phyloP scores from a whole-genome alignment of 2,329 filamentous ascomycete genomes.

The Aspergillus pseudoterreus region DNA sequence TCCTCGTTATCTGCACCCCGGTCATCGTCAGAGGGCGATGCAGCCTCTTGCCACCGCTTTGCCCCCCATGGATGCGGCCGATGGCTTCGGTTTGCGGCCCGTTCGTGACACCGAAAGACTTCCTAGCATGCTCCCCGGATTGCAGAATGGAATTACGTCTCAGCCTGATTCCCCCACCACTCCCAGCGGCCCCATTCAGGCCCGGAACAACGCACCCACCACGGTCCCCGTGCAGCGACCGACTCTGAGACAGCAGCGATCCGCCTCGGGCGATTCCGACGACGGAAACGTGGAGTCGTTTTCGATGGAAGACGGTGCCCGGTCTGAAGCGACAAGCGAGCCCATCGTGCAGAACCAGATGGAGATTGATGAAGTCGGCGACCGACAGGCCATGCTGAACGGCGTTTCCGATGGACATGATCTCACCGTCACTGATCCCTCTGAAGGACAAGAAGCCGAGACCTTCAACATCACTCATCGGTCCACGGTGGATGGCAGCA shows the following conservation, averaged over 20 bases:
- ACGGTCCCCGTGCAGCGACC: conserved; percentile 66
- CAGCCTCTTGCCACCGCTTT: conserved; percentile 67
- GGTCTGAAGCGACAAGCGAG: conserved; percentile 50
- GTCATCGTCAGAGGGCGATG: conserved; percentile 52
- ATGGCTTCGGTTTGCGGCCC: conserved; percentile 70
- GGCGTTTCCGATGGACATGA: conserved; percentile 66
- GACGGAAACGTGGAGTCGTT: conserved; percentile 82
- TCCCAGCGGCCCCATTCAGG: conserved; percentile 64
- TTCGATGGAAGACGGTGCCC: conserved; percentile 65
- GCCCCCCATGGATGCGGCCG: conserved; percentile 64
- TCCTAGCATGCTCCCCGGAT: conserved; percentile 72
- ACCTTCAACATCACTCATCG: conserved; percentile 94
- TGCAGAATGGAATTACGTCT: conserved; percentile 69
- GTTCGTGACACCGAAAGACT: conserved; percentile 79
- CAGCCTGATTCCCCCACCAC: conserved; percentile 90
- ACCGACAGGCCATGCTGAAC: conserved; percentile 74
- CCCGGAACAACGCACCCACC: conserved; percentile 53
- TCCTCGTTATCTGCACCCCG: conserved; percentile 39
- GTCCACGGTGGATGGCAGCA: conserved; percentile 77
- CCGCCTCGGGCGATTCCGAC: conserved; percentile 79
- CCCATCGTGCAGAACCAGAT: conserved; percentile 75
- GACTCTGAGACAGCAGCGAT: conserved; percentile 85
- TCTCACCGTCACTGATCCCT: conserved; percentile 71
- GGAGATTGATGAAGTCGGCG: conserved; percentile 82
- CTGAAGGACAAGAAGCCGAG: conserved; percentile 80